A percentile compares a stretch with the other conserved stretches of the same genome.
Conservation (phyloP, 257 asterid species). For the Solanum rostratum region DNA sequence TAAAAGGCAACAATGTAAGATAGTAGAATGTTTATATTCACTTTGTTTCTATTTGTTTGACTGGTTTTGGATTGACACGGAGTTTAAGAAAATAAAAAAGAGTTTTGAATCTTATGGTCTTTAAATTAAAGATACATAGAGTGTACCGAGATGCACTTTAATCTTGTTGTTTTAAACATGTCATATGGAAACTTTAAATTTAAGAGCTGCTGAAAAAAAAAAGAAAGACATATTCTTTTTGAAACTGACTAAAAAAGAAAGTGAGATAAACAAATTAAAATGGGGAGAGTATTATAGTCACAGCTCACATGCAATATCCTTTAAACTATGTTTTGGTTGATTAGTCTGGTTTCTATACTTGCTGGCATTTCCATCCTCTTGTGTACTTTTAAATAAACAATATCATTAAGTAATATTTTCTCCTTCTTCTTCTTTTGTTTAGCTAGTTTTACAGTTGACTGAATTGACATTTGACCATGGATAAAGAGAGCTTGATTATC, state of each 20-base stretch:
- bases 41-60: too few relatives aligned
- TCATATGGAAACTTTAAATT: too few relatives aligned
- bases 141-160: too few relatives aligned
- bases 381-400: slow-evolving; percentile 8
- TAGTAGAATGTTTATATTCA: slow-evolving; percentile 19
- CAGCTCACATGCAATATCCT: slow-evolving; percentile 60
- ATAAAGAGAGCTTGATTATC: slow-evolving; percentile 4
- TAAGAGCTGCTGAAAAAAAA: too few relatives aligned
- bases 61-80: too few relatives aligned
- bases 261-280: not conserved
- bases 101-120: too few relatives aligned
- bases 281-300: slow-evolving; percentile 10
- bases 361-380: slow-evolving; percentile 18
- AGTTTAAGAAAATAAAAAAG: too few relatives aligned
- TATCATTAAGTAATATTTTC: slow-evolving; percentile 31
- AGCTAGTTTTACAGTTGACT: slow-evolving; percentile 37
- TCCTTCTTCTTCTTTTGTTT: not conserved
- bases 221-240: not conserved
- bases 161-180: too few relatives aligned
- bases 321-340: slow-evolving; percentile 22
- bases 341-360: slow-evolving; percentile 11
- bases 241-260: not conserved
- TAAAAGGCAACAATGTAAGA: slow-evolving; percentile 39
- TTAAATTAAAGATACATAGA: too few relatives aligned
- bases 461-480: slow-evolving; percentile 38